Evolutionary conservation across 2,329 filamentous ascomycete species (phyloP), one percentile per base, ranked within the genome.

Genomic region (Fusarium sp.): DNA sequence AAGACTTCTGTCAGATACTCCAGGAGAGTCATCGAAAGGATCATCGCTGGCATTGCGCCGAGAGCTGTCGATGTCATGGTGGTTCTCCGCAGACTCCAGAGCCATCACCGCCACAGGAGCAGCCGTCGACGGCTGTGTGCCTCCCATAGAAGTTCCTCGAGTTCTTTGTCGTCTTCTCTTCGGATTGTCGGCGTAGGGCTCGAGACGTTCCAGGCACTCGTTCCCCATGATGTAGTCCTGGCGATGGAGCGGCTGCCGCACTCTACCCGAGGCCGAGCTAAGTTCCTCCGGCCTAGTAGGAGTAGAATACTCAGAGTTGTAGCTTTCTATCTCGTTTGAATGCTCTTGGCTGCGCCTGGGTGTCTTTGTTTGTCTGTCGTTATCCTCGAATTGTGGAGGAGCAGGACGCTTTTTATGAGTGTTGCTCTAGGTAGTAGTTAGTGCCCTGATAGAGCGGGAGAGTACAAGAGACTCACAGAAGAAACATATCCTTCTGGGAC

Each of bases 61-160:
- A 24, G 42, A 17, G 22, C 22, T 46, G 42, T 6, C 42, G 22
- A 27, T 27, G 42, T 36, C 27, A 44, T 22, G 40, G 10, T 44
- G 4, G 12, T 14, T 22, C 56, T 58, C 56, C 24, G 31, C 5
- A 24, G 56, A 31, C 16, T 29, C 24, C 16, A 29, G 17, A 11
- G 22, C 56, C 56, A 58, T 58, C 6, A 24, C 38, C 5, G 36
- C 56, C 35, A 58, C 8, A 24, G 56, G 56, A 31, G 56, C 56
- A 40, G 16, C 11, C 3, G 14, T 3, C 2, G 16, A 20, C 4
- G 24, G 27, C 6, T 12, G 7, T 29, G 17, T 24, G 11, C 6
- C 22, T 20, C 17, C 29, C 6, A 12, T 16, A 2, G 4, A 27
- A 4, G 11, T 6, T 57, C 16, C 36, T 3, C 22, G 36, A 40